Evolutionary conservation across 2,329 filamentous ascomycete genomes (phyloP), one percentile per base, ranked within the genome.

Genomic region (Cercospora brassicicola): DNA sequence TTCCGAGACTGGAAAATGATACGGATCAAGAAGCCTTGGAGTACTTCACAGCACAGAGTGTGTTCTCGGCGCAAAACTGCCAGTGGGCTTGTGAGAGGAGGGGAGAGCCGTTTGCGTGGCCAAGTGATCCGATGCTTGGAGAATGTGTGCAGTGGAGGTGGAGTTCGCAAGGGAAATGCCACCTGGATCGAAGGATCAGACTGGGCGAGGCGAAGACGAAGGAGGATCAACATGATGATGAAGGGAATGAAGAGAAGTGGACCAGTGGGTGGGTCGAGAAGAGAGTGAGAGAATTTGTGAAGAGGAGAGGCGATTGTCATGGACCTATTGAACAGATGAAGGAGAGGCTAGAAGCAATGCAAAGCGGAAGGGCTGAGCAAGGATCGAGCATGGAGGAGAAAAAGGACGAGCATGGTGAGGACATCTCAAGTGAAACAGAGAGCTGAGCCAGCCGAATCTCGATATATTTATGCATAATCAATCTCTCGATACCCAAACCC

Each of bases 261-360:
- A 51, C 28, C 26, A 72, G 71, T 64, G 71, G 72, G 1, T 74
- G 72, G 72, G 53, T 68, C 33, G 62, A 36, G 18, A 67, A 69
- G 55, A 42, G 71, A 4, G 68, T 74, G 11, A 26, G 53, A 23
- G 56, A 59, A 18, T 72, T 62, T 31, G 55, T 57, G 55, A 31
- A 57, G 31, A 57, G 55, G 15, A 57, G 30, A 15, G 55, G 55
- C n/a, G 55, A 57, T 36, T 57, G 55, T 33, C 18, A 36, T 15
- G 31, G 28, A 3, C 15, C 15, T 3, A 23, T 57, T 33, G 55
- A 36, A 7, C 15, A 33, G 9, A 31, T 33, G 55, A 57, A 28
- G 48, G 55, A 57, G 26, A 11, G 13, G 7, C 30, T 57, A 57
- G n/a, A 36, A 33, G 31, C 4, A 6, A 33, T 31, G n/a, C 3